Conservation (phyloP, 768 basidiomycete genomes). For the Floccularia luteovirens region DNA sequence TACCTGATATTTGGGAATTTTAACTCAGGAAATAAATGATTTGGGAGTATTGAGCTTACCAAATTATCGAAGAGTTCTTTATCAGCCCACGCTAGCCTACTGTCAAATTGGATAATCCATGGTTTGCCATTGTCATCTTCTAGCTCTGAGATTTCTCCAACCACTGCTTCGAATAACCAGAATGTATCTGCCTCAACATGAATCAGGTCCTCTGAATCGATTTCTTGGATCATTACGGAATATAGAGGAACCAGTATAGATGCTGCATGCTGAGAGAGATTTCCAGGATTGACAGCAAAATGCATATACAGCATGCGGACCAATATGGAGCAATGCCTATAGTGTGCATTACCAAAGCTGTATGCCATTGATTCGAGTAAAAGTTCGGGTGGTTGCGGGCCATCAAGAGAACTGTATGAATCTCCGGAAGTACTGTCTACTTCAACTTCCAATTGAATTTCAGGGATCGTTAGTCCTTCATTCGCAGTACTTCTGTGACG, state of each 20-base stretch:
- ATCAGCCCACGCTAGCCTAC: slow-evolving; percentile 57
- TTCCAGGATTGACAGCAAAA: slow-evolving; percentile 62
- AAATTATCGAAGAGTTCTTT: slow-evolving; percentile 49
- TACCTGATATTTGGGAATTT: slow-evolving; percentile 35
- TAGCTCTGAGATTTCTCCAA: slow-evolving; percentile 69
- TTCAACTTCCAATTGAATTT: slow-evolving; percentile 26
- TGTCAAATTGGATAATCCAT: slow-evolving; percentile 60
- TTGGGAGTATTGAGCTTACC: slow-evolving; percentile 27
- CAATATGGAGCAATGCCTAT: slow-evolving; percentile 53
- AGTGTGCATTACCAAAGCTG: slow-evolving; percentile 41
- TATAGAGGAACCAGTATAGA: slow-evolving; percentile 68
- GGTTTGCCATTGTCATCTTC: slow-evolving; percentile 53
- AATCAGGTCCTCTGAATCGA: slow-evolving; percentile 48
- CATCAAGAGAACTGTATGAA: too few relatives aligned
- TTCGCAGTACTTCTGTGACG: slow-evolving; percentile 15
- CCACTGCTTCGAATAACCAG: slow-evolving; percentile 72
- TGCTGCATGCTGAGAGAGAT: slow-evolving; percentile 59
- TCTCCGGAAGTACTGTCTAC: too few relatives aligned
- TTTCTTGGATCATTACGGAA: slow-evolving; percentile 51
- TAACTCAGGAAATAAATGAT: slow-evolving; percentile 1
- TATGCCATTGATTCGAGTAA: slow-evolving; percentile 39
- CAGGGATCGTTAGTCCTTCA: slow-evolving; percentile 25
- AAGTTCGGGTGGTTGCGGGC: too few relatives aligned
- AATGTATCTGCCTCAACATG: slow-evolving; percentile 79
- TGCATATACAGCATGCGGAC: slow-evolving; percentile 69